Evolutionary conservation across 768 basidiomycete genomes (phyloP), one percentile per base, ranked within the genome.

Genomic region (Clitopilus hobsonii): DNA sequence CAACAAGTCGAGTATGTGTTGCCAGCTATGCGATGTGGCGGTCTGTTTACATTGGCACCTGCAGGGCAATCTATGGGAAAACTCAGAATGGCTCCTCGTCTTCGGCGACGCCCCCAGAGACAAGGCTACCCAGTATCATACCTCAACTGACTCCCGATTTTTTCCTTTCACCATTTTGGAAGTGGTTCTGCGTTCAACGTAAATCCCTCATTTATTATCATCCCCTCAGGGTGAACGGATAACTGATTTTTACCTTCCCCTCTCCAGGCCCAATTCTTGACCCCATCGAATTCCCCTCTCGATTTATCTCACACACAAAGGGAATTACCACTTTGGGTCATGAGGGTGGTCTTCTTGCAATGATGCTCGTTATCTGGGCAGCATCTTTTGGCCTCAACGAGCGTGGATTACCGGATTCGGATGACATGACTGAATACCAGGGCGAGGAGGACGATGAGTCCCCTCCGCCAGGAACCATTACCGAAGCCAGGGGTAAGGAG

Each of bases 331-430:
- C 80, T 14, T 79, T 96, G 10, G 79, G 82, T n/a, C 75, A 81
- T 49, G 86, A 91, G 60, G 93, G 87, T 11, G 81, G 82, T 38
- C 80, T 96, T 54, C 77, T 97, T 36, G 79, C 85, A 18, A 88
- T 90, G 78, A 70, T 91, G 26, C 76, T 96, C 20, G 90, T 90
- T 41, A 83, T 88, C 20, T 97, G 93, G 93, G 94, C 92, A 0
- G 82, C 86, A 3, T 92, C 91, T 32, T 94, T 91, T 67, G 95
- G 94, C 36, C 73, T 96, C 47, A 83, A 95, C 66, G 90, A 93
- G 61, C 78, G 75, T 38, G 94, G 93, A 30, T 63, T 79, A 14
- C 83, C 86, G 18, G 69, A 73, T 41, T 56, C 57, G 23, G 68
- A 71, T n/a, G 61, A 65, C 32, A 51, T 55, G 29, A 51, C 54